phyloP scores from a whole-genome alignment of 441 rosid species.

The Omphalea diandra region DNA sequence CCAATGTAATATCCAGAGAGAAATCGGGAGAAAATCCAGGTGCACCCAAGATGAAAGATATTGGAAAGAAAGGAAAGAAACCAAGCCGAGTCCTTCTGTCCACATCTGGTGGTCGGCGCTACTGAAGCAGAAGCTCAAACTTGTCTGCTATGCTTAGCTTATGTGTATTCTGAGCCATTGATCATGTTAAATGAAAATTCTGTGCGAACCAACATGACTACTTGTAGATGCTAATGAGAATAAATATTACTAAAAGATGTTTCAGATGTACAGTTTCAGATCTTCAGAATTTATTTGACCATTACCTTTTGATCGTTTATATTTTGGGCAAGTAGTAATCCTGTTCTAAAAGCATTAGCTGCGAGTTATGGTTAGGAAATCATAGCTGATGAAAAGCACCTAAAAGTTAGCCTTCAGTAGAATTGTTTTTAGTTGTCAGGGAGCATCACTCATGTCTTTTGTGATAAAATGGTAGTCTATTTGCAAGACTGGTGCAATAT shows the following conservation, averaged over 20 bases:
- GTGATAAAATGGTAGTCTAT: too few relatives aligned
- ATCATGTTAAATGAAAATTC: background rate
- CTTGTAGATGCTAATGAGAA: background rate
- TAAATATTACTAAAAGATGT: background rate
- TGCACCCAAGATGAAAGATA: slow-evolving; percentile 43
- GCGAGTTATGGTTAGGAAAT: background rate
- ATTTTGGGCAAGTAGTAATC: background rate
- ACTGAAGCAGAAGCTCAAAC: slow-evolving; percentile 29
- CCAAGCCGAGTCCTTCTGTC: slow-evolving; percentile 68
- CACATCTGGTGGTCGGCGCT: slow-evolving; percentile 71
- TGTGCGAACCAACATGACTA: background rate
- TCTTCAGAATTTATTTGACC: background rate
- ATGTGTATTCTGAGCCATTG: background rate
- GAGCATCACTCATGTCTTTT: too few relatives aligned
- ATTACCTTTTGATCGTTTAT: background rate
- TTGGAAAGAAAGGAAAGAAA: slow-evolving; percentile 75
- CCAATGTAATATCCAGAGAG: slow-evolving; percentile 60
- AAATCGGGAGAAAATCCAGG: slow-evolving; percentile 42
- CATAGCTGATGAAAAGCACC: background rate
- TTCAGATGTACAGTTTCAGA: background rate
- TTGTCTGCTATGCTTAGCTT: background rate
- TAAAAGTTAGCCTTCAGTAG: too few relatives aligned
- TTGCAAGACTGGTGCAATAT: too few relatives aligned
- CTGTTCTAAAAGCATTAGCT: background rate
- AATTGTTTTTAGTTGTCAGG: too few relatives aligned